Percentiles rank a stretch among this genome's conserved stretches.
Conservation (phyloP, 1,284 basidiomycete genomes). For the Tilletia indica region DNA sequence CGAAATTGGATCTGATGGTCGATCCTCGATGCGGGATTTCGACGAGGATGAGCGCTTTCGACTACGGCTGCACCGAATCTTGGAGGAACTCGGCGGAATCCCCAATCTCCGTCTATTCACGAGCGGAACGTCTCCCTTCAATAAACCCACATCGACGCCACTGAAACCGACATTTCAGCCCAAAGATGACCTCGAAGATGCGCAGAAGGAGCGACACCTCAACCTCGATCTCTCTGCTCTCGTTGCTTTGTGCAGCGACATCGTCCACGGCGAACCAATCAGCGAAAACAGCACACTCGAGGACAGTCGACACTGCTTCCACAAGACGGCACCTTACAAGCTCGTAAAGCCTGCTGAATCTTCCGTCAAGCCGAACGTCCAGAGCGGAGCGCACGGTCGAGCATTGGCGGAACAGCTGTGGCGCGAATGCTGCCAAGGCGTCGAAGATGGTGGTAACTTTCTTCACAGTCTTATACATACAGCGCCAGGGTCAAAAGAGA, state of each 20-base stretch:
- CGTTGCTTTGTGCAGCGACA: constrained; percentile 45
- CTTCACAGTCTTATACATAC: constrained; percentile 22
- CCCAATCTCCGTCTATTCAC: constrained; percentile 25
- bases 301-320: constrained; percentile 1
- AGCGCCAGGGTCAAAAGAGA: constrained; percentile 20
- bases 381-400: constrained; percentile 13
- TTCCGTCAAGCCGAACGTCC: neutral
- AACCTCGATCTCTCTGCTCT: constrained; percentile 49
- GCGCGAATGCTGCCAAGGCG: constrained; percentile 14
- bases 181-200: neutral
- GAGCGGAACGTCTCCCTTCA: constrained; percentile 15
- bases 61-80: constrained; percentile 19
- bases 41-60: constrained; percentile 21
- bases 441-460: constrained; percentile 14
- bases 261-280: constrained; percentile 27
- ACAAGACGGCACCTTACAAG: constrained; percentile 5
- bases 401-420: constrained; percentile 17
- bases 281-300: neutral
- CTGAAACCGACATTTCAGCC: neutral
- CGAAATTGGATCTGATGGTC: constrained; percentile 9
- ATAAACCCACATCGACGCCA: neutral
- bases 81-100: constrained; percentile 19
- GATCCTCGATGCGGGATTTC: constrained; percentile 29
- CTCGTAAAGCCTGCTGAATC: neutral
- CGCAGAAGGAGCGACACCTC: constrained; percentile 26